Percentiles rank a stretch among this genome's conserved stretches.
Conservation (phyloP, 108 stramenopile genomes). For the Aurantiochytrium sp. region DNA sequence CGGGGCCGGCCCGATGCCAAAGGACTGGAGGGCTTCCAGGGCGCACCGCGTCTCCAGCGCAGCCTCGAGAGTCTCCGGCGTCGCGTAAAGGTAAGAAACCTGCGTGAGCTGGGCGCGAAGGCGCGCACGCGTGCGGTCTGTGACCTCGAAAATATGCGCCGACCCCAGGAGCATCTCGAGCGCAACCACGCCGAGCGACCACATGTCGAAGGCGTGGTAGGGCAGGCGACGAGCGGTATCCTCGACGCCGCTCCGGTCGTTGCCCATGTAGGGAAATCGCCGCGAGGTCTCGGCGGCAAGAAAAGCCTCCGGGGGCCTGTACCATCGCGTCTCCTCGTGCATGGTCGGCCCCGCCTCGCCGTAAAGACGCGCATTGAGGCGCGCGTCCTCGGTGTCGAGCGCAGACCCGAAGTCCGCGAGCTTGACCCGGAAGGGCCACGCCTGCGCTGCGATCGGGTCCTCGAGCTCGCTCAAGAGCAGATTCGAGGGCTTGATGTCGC, state of each 20-base stretch:
- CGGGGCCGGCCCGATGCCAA: neutral
- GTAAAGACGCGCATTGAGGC: neutral
- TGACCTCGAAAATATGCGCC: neutral
- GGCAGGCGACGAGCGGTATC: neutral
- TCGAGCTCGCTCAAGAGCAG: neutral
- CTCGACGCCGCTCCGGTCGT: neutral
- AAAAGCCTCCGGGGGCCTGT: conserved; percentile 2
- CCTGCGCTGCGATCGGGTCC: no score
- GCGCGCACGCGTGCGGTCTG: neutral
- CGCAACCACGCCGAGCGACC: conserved; percentile 15
- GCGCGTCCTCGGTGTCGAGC: neutral
- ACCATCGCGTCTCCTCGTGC: neutral
- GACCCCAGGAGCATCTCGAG: neutral
- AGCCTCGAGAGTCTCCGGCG: neutral
- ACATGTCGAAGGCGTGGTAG: neutral
- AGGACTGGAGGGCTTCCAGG: neutral
- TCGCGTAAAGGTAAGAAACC: neutral
- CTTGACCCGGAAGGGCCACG: neutral
- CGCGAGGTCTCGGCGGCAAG: neutral
- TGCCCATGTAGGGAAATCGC: conserved; percentile 17
- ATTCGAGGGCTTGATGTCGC: conserved; percentile 15
- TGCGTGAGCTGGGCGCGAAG: neutral
- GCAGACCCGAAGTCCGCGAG: conserved; percentile 19
- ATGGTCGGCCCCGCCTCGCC: neutral
- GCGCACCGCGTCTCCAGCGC: neutral